phyloP scores from a whole-genome alignment of 805 yeast species.

The Huiozyma naganishii region DNA sequence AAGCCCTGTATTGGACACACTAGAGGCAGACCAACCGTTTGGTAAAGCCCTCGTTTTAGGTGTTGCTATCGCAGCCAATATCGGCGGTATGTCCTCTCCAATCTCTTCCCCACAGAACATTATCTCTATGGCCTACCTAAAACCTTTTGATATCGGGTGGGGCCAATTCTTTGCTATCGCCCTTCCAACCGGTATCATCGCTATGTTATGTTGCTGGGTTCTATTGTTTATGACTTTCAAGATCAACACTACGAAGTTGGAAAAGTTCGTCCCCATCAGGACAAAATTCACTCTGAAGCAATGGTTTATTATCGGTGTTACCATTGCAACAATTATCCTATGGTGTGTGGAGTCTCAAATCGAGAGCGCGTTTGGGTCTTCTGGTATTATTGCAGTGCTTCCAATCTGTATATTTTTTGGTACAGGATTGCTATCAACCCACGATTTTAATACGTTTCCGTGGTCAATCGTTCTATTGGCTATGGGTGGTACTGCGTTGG shows the following conservation, averaged over 20 bases:
- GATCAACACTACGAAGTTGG: conserved; percentile 37
- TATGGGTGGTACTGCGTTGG: conserved; percentile 95
- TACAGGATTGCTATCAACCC: conserved; percentile 69
- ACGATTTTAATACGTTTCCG: conserved; percentile 87
- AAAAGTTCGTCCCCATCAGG: conserved; percentile 38
- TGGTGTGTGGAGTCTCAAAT: conserved; percentile 85
- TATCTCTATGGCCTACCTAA: conserved; percentile 75
- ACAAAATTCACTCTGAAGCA: conserved; percentile 65
- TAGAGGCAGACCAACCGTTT: conserved; percentile 66
- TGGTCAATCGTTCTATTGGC: conserved; percentile 95
- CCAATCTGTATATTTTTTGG: conserved; percentile 87
- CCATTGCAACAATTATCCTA: conserved; percentile 60
- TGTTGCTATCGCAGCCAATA: conserved; percentile 81
- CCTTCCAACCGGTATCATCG: conserved; percentile 62
- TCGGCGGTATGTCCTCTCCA: conserved; percentile 96
- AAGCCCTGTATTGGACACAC: conserved; percentile 72
- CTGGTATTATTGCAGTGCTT: conserved; percentile 82
- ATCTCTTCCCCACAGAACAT: conserved; percentile 95
- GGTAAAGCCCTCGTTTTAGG: conserved; percentile 81
- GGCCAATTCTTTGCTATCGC: conserved; percentile 87
- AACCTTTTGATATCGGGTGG: conserved; percentile 62
- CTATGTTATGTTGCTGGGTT: conserved; percentile 60
- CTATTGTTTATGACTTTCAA: conserved; percentile 49
- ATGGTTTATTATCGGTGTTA: conserved; percentile 58
- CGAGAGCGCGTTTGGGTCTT: conserved; percentile 69